These are phyloP conservation scores for Boletus sp. DNA, from an alignment of 768 basidiomycete genomes.

Conservation along the genomic window DNA sequence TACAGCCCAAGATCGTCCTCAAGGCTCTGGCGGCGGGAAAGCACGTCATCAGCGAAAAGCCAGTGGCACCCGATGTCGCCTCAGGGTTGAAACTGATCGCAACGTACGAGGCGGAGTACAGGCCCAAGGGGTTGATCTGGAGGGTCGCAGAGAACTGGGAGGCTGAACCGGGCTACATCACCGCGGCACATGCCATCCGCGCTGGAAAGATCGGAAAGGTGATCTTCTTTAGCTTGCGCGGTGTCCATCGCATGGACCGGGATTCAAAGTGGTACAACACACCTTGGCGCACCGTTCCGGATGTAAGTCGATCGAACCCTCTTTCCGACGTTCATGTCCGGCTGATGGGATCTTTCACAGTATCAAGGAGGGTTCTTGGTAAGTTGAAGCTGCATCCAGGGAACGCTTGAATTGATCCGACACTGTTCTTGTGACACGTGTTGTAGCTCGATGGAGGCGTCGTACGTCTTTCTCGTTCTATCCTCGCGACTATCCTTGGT, in stretches of 20 bases:
- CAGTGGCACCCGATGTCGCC: conserved; percentile 68
- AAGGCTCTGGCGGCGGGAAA: conserved; percentile 72
- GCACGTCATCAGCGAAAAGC: conserved; percentile 88
- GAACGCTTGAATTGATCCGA: background rate
- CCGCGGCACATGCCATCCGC: conserved; percentile 45
- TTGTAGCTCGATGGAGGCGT: conserved; percentile 75
- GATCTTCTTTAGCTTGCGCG: conserved; percentile 57
- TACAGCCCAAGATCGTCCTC: conserved; percentile 66
- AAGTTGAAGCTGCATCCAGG: conserved; percentile 27
- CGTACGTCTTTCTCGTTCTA: conserved; percentile 37
- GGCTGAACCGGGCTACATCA: conserved; percentile 52
- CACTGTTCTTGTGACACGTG: background rate
- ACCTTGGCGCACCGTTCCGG: conserved; percentile 79
- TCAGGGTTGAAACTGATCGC: conserved; percentile 61
- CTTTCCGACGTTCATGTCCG: background rate
- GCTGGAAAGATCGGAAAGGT: conserved; percentile 71
- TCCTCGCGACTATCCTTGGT: background rate
- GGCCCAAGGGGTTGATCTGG: conserved; percentile 70
- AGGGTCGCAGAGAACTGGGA: conserved; percentile 79
- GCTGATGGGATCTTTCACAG: conserved; percentile 30
- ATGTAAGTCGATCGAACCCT: conserved; percentile 43
- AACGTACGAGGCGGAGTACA: conserved; percentile 61
- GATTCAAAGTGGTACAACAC: conserved; percentile 77
- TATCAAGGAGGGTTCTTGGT: conserved; percentile 84
- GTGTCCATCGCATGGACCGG: conserved; percentile 52